phyloP scores from a whole-genome alignment of 129 eudicot species.

The Tanacetum coccineum region DNA sequence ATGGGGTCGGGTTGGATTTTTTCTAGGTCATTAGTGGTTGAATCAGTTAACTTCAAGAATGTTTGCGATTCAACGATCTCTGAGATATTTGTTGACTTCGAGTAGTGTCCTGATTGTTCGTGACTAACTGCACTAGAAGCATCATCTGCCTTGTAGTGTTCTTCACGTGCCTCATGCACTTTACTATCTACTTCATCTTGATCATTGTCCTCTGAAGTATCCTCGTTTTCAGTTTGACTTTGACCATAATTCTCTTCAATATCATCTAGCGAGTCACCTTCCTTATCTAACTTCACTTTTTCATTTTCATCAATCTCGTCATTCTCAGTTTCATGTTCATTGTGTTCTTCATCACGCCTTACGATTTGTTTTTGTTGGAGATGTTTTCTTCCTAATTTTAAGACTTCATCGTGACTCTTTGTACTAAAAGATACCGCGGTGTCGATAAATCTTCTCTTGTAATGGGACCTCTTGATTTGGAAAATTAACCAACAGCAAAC shows the following conservation, averaged over 20 bases:
- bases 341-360: neutral
- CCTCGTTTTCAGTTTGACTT: constrained; percentile 1
- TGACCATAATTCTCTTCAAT: constrained; percentile 1
- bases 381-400: constrained; percentile 15
- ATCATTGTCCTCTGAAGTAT: neutral
- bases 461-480: constrained; percentile 9
- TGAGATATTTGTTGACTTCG: neutral
- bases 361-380: neutral
- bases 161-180: constrained; percentile 5
- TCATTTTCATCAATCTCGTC: neutral
- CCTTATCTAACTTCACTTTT: neutral
- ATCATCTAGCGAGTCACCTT: neutral
- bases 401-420: neutral
- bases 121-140: constrained; percentile 21
- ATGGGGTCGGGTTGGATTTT: constrained; percentile 4
- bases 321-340: neutral
- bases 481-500: constrained; percentile 19
- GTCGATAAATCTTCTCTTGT: neutral
- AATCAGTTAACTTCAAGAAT: neutral
- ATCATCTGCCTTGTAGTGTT: constrained; percentile 17
- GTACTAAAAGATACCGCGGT: neutral
- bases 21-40: neutral
- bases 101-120: neutral
- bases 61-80: constrained; percentile 3
- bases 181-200: neutral